A percentile compares a stretch with the other conserved stretches of the same genome.
Conservation (phyloP, 148 eudicot species). For the Fallopia convolvulus region DNA sequence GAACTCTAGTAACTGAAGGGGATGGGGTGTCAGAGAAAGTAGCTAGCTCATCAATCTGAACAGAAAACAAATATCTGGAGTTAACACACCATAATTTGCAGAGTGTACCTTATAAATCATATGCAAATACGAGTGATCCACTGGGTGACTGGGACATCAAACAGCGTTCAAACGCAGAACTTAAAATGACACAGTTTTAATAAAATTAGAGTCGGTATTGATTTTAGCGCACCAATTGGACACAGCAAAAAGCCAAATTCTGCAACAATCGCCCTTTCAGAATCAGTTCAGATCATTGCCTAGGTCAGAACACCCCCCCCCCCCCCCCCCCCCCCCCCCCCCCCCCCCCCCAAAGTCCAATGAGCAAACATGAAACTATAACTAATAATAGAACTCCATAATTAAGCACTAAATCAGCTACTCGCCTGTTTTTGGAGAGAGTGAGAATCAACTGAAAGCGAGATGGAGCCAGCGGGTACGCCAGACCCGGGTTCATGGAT, state of each 20-base stretch:
- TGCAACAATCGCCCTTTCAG: not conserved
- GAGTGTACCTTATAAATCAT: not conserved
- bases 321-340: not conserved
- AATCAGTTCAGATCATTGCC: not conserved
- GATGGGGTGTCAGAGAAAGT: conserved; percentile 81
- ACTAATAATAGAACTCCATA: not conserved
- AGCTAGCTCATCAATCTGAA: conserved; percentile 80
- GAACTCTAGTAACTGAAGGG: conserved; percentile 86
- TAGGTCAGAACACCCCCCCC: not conserved
- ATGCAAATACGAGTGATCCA: not conserved
- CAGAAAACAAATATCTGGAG: not conserved
- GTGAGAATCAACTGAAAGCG: conserved; percentile 8
- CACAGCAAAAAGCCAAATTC: not conserved
- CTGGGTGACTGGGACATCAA: not conserved
- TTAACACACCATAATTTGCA: not conserved
- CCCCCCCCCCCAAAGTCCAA: not conserved
- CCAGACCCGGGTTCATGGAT: not conserved
- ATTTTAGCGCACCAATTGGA: not conserved
- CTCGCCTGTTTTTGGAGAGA: conserved; percentile 9
- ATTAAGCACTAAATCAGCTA: not conserved
- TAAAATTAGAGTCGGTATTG: not conserved
- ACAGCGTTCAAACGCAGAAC: not conserved
- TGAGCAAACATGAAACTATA: not conserved
- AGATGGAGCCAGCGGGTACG: conserved; percentile 12
- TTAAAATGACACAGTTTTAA: not conserved